Evolutionary conservation across 805 yeast species (phyloP), one percentile per base, ranked within the genome.

Genomic region (Myxozyma vanderwaltii): DNA sequence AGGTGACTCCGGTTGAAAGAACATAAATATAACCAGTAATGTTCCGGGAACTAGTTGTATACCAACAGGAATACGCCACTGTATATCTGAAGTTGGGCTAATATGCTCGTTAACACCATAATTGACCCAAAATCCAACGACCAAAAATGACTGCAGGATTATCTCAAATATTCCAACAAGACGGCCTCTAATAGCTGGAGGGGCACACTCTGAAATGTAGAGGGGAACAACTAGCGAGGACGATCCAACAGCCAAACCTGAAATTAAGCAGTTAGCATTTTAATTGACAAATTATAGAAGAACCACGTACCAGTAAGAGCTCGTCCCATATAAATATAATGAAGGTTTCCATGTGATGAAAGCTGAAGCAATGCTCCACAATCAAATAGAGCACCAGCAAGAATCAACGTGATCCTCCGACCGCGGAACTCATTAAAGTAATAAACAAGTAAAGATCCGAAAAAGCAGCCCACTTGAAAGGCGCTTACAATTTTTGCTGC

Each of bases 361-460:
- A 92, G 98, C 60, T 91, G 77, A 45, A 83, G 79, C 24, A 96
- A 88, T 59, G 98, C 99, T 33, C 88, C 77, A 24, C 91, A 78
- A 70, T 92, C 91, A 68, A 91, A 75, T 10, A 54, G 33, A 1
- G 86, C 15, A 7, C 51, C 50, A 17, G 56, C 90, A 24, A 46
- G 60, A 12, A 88, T 46, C 2, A 58, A 35, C 8, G 58, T 52
- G 10, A 15, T 41, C 19, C 58, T 24, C 10, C 56, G 48, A 1
- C 59, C 63, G 15, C 47, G 33, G 21, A 26, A 47, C 21, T 54
- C 59, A 23, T 58, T 58, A 23, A 59, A 44, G 35, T 51, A 58
- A 54, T 80, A 75, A 23, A 82, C 81, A 63, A 80, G 76, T 64
- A 80, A 79, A 29, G 83, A 83, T 54, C 75, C 75, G 23, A 79